Evolutionary conservation across 2,329 filamentous ascomycete species (phyloP).

Genomic region (Botrytis fragariae): DNA sequence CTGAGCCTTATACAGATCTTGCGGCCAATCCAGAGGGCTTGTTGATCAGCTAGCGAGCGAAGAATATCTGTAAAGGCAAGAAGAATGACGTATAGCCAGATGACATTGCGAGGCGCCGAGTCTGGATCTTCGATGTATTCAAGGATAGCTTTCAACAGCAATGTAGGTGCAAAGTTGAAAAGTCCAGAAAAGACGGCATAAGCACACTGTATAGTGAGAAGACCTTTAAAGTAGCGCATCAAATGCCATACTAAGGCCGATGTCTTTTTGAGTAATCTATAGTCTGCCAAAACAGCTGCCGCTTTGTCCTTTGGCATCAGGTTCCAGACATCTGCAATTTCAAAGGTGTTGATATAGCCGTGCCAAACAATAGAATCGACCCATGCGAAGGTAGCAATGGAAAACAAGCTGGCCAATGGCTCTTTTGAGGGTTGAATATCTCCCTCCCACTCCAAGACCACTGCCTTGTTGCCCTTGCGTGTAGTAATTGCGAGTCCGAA

Average conservation of each 20-base stretch:
- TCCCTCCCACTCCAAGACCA: slow-evolving; percentile 85
- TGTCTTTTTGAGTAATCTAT: slow-evolving; percentile 82
- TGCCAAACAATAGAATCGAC: slow-evolving; percentile 85
- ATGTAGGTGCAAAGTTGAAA: slow-evolving; percentile 86
- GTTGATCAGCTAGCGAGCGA: slow-evolving; percentile 71
- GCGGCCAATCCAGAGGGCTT: slow-evolving; percentile 88
- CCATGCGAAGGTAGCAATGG: slow-evolving; percentile 85
- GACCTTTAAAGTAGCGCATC: slow-evolving; percentile 76
- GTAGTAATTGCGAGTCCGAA: slow-evolving; percentile 75
- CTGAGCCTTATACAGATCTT: slow-evolving; percentile 91
- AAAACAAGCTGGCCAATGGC: slow-evolving; percentile 83
- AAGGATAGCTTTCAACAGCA: slow-evolving; percentile 86
- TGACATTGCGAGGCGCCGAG: slow-evolving; percentile 74
- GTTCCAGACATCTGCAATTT: slow-evolving; percentile 89
- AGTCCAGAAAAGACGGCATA: slow-evolving; percentile 79
- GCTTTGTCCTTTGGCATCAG: slow-evolving; percentile 85
- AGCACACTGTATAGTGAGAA: slow-evolving; percentile 71
- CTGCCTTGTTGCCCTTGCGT: slow-evolving; percentile 86
- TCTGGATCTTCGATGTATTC: slow-evolving; percentile 88
- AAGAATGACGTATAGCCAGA: slow-evolving; percentile 93
- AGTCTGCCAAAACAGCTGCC: slow-evolving; percentile 72
- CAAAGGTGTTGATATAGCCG: slow-evolving; percentile 81
- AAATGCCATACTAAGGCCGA: slow-evolving; percentile 76
- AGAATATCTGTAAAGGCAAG: slow-evolving; percentile 80
- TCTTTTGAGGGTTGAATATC: slow-evolving; percentile 84